phyloP scores from a whole-genome alignment of 306 rosid genomes.

The Inga laurina region DNA sequence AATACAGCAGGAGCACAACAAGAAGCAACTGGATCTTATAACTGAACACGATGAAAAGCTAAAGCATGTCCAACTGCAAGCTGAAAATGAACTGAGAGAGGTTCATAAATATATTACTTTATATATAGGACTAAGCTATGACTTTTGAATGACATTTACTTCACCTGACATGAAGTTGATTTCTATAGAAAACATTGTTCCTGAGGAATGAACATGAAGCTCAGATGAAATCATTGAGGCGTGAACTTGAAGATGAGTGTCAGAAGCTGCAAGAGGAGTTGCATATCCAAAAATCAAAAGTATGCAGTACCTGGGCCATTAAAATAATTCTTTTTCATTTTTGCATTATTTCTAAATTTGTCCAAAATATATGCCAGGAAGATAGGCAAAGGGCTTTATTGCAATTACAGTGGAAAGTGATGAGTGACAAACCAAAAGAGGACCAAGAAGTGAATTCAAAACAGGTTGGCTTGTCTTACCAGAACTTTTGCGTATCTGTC shows the following conservation, averaged over 20 bases:
- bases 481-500: conserved; percentile 9
- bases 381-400: conserved; percentile 90
- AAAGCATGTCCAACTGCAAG: conserved; percentile 59
- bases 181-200: conserved; percentile 59
- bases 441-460: conserved; percentile 86
- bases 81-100: conserved; percentile 86
- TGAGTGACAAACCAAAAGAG: conserved; percentile 85
- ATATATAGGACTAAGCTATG: conserved; percentile 3
- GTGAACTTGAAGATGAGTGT: conserved; percentile 84
- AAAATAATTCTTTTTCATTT: conserved; percentile 2
- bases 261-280: conserved; percentile 84
- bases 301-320: conserved; percentile 39
- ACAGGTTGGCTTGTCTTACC: conserved; percentile 53
- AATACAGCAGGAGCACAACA: conserved; percentile 66
- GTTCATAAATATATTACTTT: conserved; percentile 34
- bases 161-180: conserved; percentile 26
- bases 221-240: conserved; percentile 69
- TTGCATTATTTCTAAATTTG: not conserved
- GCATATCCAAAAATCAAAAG: conserved; percentile 89
- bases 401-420: conserved; percentile 97
- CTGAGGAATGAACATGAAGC: conserved; percentile 80
- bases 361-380: conserved; percentile 60
- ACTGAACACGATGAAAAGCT: conserved; percentile 65
- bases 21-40: conserved; percentile 54
- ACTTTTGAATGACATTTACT: conserved; percentile 13